Conservation (phyloP, 495 filamentous ascomycete species). For the Penicillium parvum region DNA sequence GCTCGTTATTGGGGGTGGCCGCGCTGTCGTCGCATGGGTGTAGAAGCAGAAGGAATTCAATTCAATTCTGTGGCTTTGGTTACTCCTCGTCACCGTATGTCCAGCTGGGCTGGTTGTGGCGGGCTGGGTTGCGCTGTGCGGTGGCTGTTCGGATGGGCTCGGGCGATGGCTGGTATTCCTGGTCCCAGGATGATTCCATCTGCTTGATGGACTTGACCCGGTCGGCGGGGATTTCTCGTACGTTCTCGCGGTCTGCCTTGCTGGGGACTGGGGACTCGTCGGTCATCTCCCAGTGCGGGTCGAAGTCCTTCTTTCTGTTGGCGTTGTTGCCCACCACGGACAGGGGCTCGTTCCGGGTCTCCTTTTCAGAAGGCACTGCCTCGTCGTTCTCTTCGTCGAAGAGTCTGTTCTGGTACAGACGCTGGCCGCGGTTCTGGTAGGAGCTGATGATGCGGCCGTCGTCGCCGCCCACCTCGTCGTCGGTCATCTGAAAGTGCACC, state of each 20-base stretch:
- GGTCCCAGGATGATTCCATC: constrained; percentile 63
- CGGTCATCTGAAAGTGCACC: constrained; percentile 70
- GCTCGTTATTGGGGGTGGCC: constrained; percentile 19
- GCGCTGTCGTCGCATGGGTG: constrained; percentile 22
- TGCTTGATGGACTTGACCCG: constrained; percentile 46
- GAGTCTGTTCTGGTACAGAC: constrained; percentile 73
- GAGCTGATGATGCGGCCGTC: constrained; percentile 37
- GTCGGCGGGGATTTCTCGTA: constrained; percentile 46
- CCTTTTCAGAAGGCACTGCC: constrained; percentile 22
- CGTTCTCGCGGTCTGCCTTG: constrained; percentile 44
- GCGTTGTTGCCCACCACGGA: constrained; percentile 61
- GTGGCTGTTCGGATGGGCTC: constrained; percentile 28
- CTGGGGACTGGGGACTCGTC: constrained; percentile 53
- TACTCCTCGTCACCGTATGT: constrained; percentile 15
- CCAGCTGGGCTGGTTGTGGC: constrained; percentile 29
- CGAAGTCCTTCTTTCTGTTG: constrained; percentile 68
- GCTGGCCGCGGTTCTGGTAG: constrained; percentile 57
- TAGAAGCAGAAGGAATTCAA: too few species aligned
- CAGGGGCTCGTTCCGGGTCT: constrained; percentile 37
- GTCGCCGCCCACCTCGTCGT: constrained; percentile 34
- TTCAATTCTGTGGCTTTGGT: too few species aligned
- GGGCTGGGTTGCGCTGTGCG: constrained; percentile 10
- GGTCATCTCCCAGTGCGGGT: constrained; percentile 62
- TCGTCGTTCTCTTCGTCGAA: constrained; percentile 49
- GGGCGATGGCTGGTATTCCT: constrained; percentile 57